phyloP scores from a whole-genome alignment of 2,329 filamentous ascomycete species.

The Monosporascus sp. region DNA sequence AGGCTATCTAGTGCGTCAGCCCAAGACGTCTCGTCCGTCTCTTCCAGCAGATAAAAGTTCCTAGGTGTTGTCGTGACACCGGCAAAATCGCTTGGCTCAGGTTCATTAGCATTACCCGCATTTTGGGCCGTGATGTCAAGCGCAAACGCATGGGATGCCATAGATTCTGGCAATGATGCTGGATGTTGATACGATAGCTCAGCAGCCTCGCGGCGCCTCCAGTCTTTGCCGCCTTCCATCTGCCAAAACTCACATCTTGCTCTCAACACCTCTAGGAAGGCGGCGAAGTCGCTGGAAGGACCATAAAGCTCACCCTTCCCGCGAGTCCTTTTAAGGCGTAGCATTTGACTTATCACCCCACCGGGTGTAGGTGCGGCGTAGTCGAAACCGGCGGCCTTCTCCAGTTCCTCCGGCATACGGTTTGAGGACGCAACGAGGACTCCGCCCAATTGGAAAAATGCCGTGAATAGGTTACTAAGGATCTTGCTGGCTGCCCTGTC shows the following conservation, averaged over 20 bases:
- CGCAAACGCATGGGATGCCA: background rate
- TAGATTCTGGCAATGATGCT: slow-evolving; percentile 8
- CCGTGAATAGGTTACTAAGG: slow-evolving; percentile 70
- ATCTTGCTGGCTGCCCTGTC: slow-evolving; percentile 75
- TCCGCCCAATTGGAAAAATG: slow-evolving; percentile 77
- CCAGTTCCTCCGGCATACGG: slow-evolving; percentile 76
- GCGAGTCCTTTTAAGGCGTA: slow-evolving; percentile 33
- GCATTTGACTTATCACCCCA: slow-evolving; percentile 44
- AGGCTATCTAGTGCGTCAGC: slow-evolving; percentile 7
- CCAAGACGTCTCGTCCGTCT: slow-evolving; percentile 26
- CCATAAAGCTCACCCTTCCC: slow-evolving; percentile 48
- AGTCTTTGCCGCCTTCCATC: slow-evolving; percentile 71
- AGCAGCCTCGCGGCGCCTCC: slow-evolving; percentile 52
- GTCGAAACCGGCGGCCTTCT: slow-evolving; percentile 66
- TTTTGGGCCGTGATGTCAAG: background rate
- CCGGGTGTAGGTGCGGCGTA: slow-evolving; percentile 51
- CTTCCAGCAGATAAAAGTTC: slow-evolving; percentile 21
- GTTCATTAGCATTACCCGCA: background rate
- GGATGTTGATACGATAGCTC: slow-evolving; percentile 16
- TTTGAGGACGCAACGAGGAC: slow-evolving; percentile 78
- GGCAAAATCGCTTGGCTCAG: slow-evolving; percentile 4
- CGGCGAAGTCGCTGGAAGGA: slow-evolving; percentile 65
- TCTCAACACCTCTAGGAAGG: slow-evolving; percentile 70
- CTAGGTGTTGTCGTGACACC: slow-evolving; percentile 14
- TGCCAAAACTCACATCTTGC: slow-evolving; percentile 79